Percentiles rank a stretch among this genome's conserved stretches.
Conservation (phyloP, 352 stramenopile genomes). For the Globisporangium barbulae region DNA sequence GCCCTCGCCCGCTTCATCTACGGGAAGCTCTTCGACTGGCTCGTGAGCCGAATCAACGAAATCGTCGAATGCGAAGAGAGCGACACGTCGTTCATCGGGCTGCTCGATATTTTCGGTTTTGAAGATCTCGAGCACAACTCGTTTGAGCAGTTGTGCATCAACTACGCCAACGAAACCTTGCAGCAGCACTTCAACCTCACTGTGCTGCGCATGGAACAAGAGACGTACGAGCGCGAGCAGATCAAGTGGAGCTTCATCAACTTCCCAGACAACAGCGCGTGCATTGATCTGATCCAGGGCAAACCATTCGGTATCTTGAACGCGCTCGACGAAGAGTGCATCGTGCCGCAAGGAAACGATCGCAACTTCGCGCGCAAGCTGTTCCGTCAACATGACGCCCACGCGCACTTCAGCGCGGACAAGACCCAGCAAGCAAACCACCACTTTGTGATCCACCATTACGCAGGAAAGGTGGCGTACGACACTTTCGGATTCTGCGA, state of each 20-base stretch:
- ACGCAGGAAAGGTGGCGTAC: constrained; percentile 93
- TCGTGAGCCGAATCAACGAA: constrained; percentile 86
- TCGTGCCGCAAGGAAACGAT: constrained; percentile 86
- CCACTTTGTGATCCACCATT: constrained; percentile 88
- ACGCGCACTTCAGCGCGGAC: constrained; percentile 69
- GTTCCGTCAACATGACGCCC: constrained; percentile 62
- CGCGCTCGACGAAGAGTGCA: constrained; percentile 88
- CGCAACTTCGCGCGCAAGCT: constrained; percentile 85
- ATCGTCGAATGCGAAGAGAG: constrained; percentile 63
- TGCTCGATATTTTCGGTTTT: constrained; percentile 89
- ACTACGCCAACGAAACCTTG: constrained; percentile 93
- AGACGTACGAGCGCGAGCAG: constrained; percentile 85
- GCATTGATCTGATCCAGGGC: constrained; percentile 88
- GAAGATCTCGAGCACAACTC: constrained; percentile 89
- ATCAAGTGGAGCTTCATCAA: constrained; percentile 90
- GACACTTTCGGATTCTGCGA: constrained; percentile 93
- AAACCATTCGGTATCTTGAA: constrained; percentile 84
- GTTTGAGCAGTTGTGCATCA: constrained; percentile 95
- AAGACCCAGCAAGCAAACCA: constrained; percentile 82
- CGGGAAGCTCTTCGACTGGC: constrained; percentile 92
- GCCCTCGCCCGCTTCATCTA: constrained; percentile 95
- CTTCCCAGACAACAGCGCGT: constrained; percentile 88
- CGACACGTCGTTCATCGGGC: constrained; percentile 61
- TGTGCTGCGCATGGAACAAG: constrained; percentile 85
- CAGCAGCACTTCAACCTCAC: constrained; percentile 92